Conservation (phyloP, 768 basidiomycete species). For the Leucogyrophana mollusca region DNA sequence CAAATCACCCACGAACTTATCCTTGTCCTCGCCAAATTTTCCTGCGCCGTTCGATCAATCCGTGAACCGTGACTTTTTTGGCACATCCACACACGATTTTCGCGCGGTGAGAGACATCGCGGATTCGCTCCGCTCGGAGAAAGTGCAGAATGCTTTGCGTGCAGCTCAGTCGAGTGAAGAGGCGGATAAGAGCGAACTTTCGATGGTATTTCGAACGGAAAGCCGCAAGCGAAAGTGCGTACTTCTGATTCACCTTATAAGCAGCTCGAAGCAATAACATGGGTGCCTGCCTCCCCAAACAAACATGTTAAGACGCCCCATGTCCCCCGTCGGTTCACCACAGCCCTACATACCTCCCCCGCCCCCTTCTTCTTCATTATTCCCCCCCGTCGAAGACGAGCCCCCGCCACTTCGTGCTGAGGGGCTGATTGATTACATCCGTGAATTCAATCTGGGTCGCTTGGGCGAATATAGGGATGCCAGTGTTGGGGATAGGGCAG, state of each 20-base stretch:
- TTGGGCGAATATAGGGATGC: constrained; percentile 9
- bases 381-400: constrained; percentile 40
- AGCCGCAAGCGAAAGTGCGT: constrained; percentile 58
- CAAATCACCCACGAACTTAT: constrained; percentile 30
- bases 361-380: constrained; percentile 35
- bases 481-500: not conserved
- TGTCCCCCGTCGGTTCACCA: constrained; percentile 57
- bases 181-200: constrained; percentile 49
- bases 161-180: constrained; percentile 55
- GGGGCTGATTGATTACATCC: constrained; percentile 53
- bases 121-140: constrained; percentile 47
- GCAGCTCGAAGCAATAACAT: not conserved
- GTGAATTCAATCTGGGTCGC: constrained; percentile 47
- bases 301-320: constrained; percentile 39
- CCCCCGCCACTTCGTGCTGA: constrained; percentile 40
- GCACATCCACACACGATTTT: constrained; percentile 38
- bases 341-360: constrained; percentile 52
- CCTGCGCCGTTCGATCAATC: constrained; percentile 25
- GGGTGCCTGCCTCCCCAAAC: not conserved
- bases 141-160: constrained; percentile 57
- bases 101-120: constrained; percentile 45
- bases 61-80: constrained; percentile 26
- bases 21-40: constrained; percentile 21
- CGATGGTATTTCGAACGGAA: constrained; percentile 43
- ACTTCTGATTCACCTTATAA: not conserved